Base-by-base conservation (phyloP, 2,329 filamentous ascomycete species). In the Niveomyces coronatus region DNA sequence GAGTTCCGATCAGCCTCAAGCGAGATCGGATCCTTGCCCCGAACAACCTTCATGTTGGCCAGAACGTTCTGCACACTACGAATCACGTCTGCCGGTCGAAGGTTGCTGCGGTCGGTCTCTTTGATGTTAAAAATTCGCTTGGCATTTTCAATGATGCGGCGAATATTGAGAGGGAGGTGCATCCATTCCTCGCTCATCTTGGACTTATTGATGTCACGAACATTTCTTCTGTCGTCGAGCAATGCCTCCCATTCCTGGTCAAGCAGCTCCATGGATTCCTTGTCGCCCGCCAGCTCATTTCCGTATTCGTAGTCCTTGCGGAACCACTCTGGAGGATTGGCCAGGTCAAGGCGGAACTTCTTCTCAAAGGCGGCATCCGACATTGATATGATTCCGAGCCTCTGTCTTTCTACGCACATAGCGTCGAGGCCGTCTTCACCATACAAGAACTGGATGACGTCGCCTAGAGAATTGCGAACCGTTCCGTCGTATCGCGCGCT, bases 401-500 rank as follows among this genome's bases (percentile, higher is more conserved):
- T 76, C 61, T 98, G 93, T 52, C 87, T 85, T 65, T 99, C 91
- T 41, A 99, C 96, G 58, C 82, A 77, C 47, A 84, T 83, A 54
- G 85, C 93, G 59, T 98, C 93, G 7, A 96, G 73, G 53, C 91
- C 93, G 60, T 98, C 93, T 58, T 98, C 91, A 54, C 91, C 91
- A 49, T 98, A 98, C 44, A 95, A 72, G 65, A 98, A 98, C 55
- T 98, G 89, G 39, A 98, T 81, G 45, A 98, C 83, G 52, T 98
- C 93, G 31, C 91, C 91, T 31, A 96, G 71, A 3, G 91, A 98
- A 62, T 98, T 98, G 43, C 91, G 82, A 19, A 98, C 87, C 5
- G 91, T 98, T 45, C 89, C 89, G 52, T 98, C 91, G 56, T 98
- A 98, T 55, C 93, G 93, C 43, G 89, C 88, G 68, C 89, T 94